Evolutionary conservation across 495 filamentous ascomycete species (phyloP).

Genomic region (Aspergillus panamensis): DNA sequence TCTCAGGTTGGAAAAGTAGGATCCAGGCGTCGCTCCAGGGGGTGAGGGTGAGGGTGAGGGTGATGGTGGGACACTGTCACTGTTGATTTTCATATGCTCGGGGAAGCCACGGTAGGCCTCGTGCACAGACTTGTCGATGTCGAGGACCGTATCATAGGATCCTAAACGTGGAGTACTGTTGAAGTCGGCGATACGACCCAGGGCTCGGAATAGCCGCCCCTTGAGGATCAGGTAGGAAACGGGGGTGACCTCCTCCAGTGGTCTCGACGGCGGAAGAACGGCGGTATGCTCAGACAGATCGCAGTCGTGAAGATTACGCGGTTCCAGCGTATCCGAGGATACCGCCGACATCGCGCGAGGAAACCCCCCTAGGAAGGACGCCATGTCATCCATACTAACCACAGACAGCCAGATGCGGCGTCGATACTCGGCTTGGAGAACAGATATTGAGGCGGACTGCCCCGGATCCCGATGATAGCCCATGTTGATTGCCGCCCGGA

Average conservation of each 20-base stretch:
- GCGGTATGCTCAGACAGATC: slow-evolving; percentile 28
- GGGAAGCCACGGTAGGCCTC: slow-evolving; percentile 3
- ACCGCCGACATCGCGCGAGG: slow-evolving; percentile 31
- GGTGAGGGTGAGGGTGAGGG: too few relatives aligned
- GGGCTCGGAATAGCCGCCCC: slow-evolving; percentile 6
- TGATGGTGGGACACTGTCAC: not conserved
- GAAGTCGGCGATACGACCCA: slow-evolving; percentile 10
- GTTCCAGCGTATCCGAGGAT: slow-evolving; percentile 37
- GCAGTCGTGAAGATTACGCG: slow-evolving; percentile 35
- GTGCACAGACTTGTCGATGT: slow-evolving; percentile 1
- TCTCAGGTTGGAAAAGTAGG: not conserved
- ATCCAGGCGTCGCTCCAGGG: not conserved
- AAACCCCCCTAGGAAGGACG: slow-evolving; percentile 40
- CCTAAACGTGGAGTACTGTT: not conserved
- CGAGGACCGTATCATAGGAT: not conserved
- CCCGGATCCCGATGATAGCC: slow-evolving; percentile 50
- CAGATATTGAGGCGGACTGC: slow-evolving; percentile 42
- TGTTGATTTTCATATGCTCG: slow-evolving; percentile 3
- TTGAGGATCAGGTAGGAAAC: slow-evolving; percentile 14
- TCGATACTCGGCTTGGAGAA: slow-evolving; percentile 54
- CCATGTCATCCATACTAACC: slow-evolving; percentile 46
- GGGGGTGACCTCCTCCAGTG: slow-evolving; percentile 20
- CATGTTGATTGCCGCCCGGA: slow-evolving; percentile 42
- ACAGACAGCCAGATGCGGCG: slow-evolving; percentile 52
- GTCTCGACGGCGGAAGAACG: slow-evolving; percentile 23